phyloP scores from a whole-genome alignment of 805 yeast species.

The Candida ficus region DNA sequence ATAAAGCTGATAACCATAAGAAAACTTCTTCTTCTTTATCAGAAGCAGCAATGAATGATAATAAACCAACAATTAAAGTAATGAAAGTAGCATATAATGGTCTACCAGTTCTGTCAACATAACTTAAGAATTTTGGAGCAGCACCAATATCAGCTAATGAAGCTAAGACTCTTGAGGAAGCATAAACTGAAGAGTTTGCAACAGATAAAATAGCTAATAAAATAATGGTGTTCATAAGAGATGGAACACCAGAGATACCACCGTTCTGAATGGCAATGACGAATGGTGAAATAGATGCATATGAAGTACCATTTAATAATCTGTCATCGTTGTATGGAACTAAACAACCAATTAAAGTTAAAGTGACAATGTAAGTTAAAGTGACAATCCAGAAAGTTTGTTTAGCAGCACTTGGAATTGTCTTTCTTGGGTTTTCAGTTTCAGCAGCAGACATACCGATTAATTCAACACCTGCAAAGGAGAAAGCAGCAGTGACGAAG shows the following conservation, averaged over 20 bases:
- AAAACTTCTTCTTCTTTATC: conserved; percentile 49
- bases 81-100: conserved; percentile 54
- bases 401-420: conserved; percentile 55
- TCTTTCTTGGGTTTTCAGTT: conserved; percentile 48
- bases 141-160: conserved; percentile 60
- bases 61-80: conserved; percentile 49
- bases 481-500: conserved; percentile 46
- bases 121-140: conserved; percentile 53
- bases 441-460: conserved; percentile 51
- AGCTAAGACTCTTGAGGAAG: conserved; percentile 60
- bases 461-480: conserved; percentile 64
- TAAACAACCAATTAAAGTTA: conserved; percentile 54
- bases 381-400: conserved; percentile 47
- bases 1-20: conserved; percentile 58
- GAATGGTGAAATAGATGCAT: conserved; percentile 71
- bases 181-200: conserved; percentile 69
- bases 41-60: conserved; percentile 55
- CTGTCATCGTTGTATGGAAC: conserved; percentile 60
- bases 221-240: conserved; percentile 64
- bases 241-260: conserved; percentile 60
- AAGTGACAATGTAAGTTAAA: conserved; percentile 53
- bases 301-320: conserved; percentile 44
- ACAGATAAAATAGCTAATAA: conserved; percentile 64
- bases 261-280: conserved; percentile 65
- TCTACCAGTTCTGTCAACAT: conserved; percentile 63